phyloP scores from a whole-genome alignment of 352 stramenopile genomes.

The Phytophthora pini region DNA sequence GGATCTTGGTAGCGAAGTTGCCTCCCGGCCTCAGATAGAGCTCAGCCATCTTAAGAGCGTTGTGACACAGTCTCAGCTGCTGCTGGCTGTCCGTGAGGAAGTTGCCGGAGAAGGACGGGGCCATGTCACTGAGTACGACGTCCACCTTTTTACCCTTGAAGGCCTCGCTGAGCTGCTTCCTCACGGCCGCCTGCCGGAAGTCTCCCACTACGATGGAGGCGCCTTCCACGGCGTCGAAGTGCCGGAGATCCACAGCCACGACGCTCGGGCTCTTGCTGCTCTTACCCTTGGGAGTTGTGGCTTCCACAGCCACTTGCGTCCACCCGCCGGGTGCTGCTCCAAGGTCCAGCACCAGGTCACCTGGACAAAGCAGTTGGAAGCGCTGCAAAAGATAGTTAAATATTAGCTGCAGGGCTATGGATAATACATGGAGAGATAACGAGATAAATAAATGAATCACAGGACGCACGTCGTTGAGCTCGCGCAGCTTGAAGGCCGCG shows the following conservation, averaged over 20 bases:
- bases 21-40: slow-evolving; percentile 80
- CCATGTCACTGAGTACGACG: slow-evolving; percentile 91
- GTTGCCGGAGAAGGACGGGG: slow-evolving; percentile 82
- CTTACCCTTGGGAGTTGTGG: slow-evolving; percentile 34
- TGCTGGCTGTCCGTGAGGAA: slow-evolving; percentile 79
- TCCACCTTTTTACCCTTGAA: slow-evolving; percentile 59
- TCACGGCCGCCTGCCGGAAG: slow-evolving; percentile 70
- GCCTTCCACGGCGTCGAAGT: slow-evolving; percentile 76
- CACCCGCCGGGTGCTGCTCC: slow-evolving; percentile 85
- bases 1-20: slow-evolving; percentile 84
- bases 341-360: slow-evolving; percentile 82
- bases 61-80: slow-evolving; percentile 86
- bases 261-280: slow-evolving; percentile 36
- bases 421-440: too few species aligned
- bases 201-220: slow-evolving; percentile 80
- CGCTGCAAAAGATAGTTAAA: not conserved
- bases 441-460: not conserved
- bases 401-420: too few species aligned
- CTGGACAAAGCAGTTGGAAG: slow-evolving; percentile 63
- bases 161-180: slow-evolving; percentile 58
- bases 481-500: slow-evolving; percentile 83
- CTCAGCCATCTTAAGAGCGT: slow-evolving; percentile 86
- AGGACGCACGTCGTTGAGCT: slow-evolving; percentile 71
- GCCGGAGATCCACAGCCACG: slow-evolving; percentile 78
- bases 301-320: slow-evolving; percentile 84